phyloP scores from a whole-genome alignment of 176 grass and related monocot species.

The Microstegium vimineum region DNA sequence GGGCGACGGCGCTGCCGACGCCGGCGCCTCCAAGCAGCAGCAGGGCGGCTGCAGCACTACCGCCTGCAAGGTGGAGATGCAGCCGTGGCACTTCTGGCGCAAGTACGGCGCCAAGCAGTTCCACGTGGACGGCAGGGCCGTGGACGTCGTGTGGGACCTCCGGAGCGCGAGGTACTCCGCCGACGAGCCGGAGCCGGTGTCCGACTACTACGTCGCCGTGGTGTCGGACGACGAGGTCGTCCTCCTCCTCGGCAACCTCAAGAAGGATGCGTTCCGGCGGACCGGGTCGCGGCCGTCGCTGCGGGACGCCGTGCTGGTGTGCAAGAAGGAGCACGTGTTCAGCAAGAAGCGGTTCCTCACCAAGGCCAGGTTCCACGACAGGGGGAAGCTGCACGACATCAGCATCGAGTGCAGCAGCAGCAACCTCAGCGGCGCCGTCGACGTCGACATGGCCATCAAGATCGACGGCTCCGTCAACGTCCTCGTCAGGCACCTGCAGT shows the following conservation, averaged over 20 bases:
- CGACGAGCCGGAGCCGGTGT: slow-evolving; percentile 66
- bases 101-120: slow-evolving; percentile 76
- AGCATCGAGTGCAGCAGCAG: slow-evolving; percentile 69
- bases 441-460: slow-evolving; percentile 81
- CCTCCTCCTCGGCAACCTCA: slow-evolving; percentile 79
- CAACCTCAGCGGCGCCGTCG: slow-evolving; percentile 34
- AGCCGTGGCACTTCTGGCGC: slow-evolving; percentile 89
- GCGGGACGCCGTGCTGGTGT: slow-evolving; percentile 54
- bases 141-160: slow-evolving; percentile 92
- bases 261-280: slow-evolving; percentile 69
- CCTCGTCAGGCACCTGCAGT: slow-evolving; percentile 73
- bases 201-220: slow-evolving; percentile 74
- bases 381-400: slow-evolving; percentile 76
- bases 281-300: slow-evolving; percentile 56
- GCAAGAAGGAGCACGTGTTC: slow-evolving; percentile 87
- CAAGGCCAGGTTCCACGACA: slow-evolving; percentile 57
- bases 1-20: not conserved
- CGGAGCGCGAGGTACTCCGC: slow-evolving; percentile 56
- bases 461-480: slow-evolving; percentile 53
- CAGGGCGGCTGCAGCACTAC: slow-evolving; percentile 8
- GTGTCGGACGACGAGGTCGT: slow-evolving; percentile 55
- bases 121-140: slow-evolving; percentile 45
- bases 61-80: slow-evolving; percentile 85
- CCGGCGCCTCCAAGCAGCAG: not conserved
- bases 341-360: slow-evolving; percentile 81